A percentile compares a stretch with the other conserved stretches of the same genome.
Evolutionary conservation across 2,329 filamentous ascomycete genomes (phyloP).

Genomic region (Xylariaceae sp.): DNA sequence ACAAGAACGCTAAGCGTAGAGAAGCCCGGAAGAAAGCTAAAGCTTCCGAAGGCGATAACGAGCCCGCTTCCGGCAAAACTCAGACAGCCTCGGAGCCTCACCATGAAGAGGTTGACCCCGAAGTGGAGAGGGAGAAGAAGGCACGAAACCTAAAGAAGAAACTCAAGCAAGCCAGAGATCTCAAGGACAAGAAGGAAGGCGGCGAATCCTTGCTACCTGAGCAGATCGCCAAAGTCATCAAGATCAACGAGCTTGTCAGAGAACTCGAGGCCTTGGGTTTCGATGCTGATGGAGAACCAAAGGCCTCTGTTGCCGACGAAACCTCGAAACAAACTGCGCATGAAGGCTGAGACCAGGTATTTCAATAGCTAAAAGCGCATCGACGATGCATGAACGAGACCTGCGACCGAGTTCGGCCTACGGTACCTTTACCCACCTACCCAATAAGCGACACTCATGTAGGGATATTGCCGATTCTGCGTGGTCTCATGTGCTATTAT

Average conservation of each 20-base stretch:
- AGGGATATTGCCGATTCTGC: no score
- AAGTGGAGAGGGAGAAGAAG: slow-evolving; percentile 86
- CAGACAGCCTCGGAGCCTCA: slow-evolving; percentile 24
- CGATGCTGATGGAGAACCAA: slow-evolving; percentile 67
- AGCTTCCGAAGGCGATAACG: slow-evolving; percentile 49
- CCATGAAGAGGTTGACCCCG: slow-evolving; percentile 52
- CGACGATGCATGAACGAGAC: no score
- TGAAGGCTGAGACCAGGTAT: slow-evolving; percentile 4
- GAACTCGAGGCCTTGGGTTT: slow-evolving; percentile 85
- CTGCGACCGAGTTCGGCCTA: no score
- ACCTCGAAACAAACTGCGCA: background rate
- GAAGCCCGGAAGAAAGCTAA: slow-evolving; percentile 55
- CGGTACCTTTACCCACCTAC: no score
- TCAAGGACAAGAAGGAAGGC: slow-evolving; percentile 85
- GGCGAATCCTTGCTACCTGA: slow-evolving; percentile 83
- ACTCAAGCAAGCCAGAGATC: slow-evolving; percentile 83
- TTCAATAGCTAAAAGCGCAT: background rate
- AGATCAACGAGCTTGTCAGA: slow-evolving; percentile 88
- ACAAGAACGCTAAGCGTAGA: slow-evolving; percentile 81
- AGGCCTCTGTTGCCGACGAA: slow-evolving; percentile 12
- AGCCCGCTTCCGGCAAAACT: slow-evolving; percentile 27
- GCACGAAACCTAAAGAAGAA: slow-evolving; percentile 91
- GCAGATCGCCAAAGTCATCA: slow-evolving; percentile 96
- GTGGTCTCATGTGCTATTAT: no score
- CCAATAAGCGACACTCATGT: no score